A percentile compares a stretch with the other conserved stretches of the same genome.
Evolutionary conservation across 177 flowering plant species (phyloP).

Genomic region (Vitis hybrid): DNA sequence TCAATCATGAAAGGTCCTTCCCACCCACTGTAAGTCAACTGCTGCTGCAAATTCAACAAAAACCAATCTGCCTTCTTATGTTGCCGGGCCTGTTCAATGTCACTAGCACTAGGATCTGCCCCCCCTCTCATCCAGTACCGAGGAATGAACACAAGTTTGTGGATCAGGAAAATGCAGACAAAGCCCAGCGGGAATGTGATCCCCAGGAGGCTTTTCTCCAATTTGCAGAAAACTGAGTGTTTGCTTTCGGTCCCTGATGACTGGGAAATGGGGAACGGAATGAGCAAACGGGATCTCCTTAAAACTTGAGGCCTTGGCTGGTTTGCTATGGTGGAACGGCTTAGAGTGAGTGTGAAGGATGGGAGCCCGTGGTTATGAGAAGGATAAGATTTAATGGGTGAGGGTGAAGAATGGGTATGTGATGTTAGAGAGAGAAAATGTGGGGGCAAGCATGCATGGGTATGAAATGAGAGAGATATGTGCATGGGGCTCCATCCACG

Average conservation of each 20-base stretch:
- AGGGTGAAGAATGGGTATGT: too few species aligned
- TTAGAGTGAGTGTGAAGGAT: too few species aligned
- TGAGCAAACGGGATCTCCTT: conserved; percentile 51
- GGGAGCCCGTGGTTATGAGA: too few species aligned
- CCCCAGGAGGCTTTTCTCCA: conserved; percentile 36
- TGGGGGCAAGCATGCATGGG: too few species aligned
- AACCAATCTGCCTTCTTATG: conserved; percentile 24
- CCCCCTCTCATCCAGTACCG: conserved; percentile 16
- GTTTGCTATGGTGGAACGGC: too few species aligned
- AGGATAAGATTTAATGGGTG: too few species aligned
- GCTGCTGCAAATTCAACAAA: conserved; percentile 37
- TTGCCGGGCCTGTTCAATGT: conserved; percentile 19
- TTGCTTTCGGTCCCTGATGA: conserved; percentile 25
- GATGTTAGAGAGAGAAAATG: too few species aligned
- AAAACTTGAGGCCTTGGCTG: too few species aligned
- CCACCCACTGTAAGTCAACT: conserved; percentile 25
- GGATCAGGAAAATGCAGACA: conserved; percentile 63
- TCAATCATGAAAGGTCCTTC: conserved; percentile 19
- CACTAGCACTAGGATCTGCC: conserved; percentile 21
- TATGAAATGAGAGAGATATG: too few species aligned
- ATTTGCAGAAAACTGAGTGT: conserved; percentile 39
- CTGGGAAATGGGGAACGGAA: conserved; percentile 48
- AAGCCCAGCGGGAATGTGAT: conserved; percentile 58
- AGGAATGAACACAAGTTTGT: conserved; percentile 19
- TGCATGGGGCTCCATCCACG: too few species aligned